phyloP scores from a whole-genome alignment of 73 alveolate genomes.

The Tetrahymena borealis region DNA sequence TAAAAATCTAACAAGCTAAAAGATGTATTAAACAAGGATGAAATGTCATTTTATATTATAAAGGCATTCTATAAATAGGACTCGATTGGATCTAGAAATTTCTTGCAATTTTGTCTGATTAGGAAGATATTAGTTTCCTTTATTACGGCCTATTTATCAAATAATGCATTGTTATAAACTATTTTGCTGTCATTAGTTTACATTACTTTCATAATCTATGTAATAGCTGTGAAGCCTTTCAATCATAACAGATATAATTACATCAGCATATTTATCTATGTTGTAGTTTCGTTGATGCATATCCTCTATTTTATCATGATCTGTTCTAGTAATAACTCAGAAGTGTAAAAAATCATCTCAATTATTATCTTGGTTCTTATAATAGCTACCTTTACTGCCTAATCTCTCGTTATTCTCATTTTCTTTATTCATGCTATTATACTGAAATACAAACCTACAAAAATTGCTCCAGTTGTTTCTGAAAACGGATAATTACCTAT shows the following conservation, averaged over 20 bases:
- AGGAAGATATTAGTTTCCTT: not conserved
- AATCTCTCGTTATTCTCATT: too few species aligned
- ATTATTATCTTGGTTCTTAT: too few species aligned
- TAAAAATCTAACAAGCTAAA: not conserved
- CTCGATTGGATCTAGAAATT: not conserved
- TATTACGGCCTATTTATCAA: not conserved
- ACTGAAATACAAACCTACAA: too few species aligned
- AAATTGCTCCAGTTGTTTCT: too few species aligned
- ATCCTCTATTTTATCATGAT: not conserved
- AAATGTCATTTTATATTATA: not conserved
- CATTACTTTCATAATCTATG: not conserved
- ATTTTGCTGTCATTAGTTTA: not conserved
- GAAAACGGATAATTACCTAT: too few species aligned
- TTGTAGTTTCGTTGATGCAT: not conserved
- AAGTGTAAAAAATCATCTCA: too few species aligned
- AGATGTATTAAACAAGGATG: not conserved
- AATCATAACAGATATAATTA: not conserved
- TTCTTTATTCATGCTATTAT: too few species aligned
- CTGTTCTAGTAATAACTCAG: not conserved
- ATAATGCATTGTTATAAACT: not conserved
- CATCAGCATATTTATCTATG: not conserved
- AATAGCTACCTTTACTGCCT: too few species aligned
- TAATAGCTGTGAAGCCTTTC: not conserved
- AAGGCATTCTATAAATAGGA: not conserved
- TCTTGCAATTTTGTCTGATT: not conserved